Conservation (phyloP, 257 asterid species). For the Fraxinus cuspidata region DNA sequence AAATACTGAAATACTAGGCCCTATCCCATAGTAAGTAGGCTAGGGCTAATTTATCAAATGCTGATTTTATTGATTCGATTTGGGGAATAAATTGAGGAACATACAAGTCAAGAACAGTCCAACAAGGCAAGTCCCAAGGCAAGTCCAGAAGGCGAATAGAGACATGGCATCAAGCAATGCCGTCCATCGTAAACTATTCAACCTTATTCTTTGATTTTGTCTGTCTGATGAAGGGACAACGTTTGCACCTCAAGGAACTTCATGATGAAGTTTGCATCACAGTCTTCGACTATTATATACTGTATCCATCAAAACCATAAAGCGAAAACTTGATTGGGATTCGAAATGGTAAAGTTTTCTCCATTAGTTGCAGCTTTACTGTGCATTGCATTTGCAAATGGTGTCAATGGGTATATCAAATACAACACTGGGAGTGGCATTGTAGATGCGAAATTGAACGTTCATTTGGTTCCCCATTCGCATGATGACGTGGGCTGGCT, state of each 20-base stretch:
- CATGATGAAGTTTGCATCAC: too few relatives aligned
- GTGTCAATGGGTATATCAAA: slow-evolving; percentile 40
- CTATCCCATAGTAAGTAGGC: too few relatives aligned
- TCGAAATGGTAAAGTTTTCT: slow-evolving; percentile 36
- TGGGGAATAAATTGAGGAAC: too few relatives aligned
- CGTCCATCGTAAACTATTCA: background rate
- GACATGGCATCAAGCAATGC: background rate
- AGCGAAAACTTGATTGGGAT: slow-evolving; percentile 15
- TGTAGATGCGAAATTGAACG: slow-evolving; percentile 75
- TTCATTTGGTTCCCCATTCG: slow-evolving; percentile 85
- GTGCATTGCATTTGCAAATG: slow-evolving; percentile 33
- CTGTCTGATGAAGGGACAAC: too few relatives aligned
- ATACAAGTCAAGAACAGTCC: background rate
- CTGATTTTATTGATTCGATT: too few relatives aligned
- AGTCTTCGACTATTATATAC: background rate
- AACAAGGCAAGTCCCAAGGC: background rate
- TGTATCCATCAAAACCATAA: slow-evolving; percentile 5
- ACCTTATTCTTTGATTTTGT: too few relatives aligned
- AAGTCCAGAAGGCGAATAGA: background rate
- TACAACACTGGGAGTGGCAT: slow-evolving; percentile 62
- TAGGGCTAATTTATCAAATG: too few relatives aligned
- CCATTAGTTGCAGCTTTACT: slow-evolving; percentile 31
- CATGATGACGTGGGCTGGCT: slow-evolving; percentile 98
- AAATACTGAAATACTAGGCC: too few relatives aligned
- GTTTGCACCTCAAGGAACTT: too few relatives aligned